Base-by-base conservation (phyloP, 768 basidiomycete genomes). In the Boletus rufocinnamomeus region DNA sequence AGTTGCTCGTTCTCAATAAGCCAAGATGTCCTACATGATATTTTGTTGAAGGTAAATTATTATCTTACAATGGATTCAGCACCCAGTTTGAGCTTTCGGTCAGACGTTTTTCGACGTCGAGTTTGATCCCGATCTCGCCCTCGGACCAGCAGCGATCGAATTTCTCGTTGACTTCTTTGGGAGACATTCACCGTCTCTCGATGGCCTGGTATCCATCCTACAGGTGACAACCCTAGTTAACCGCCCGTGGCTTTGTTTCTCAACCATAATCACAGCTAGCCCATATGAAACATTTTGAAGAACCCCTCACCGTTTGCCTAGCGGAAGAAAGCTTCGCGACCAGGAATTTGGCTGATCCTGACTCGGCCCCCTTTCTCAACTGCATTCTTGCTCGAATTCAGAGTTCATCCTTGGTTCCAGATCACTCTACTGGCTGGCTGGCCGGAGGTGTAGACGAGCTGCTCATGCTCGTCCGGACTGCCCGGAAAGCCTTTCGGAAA, bases 221-320 rank as follows among this genome's bases (percentile, higher is more conserved):
- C 89, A 91, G 75, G 88, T 87, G 57, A 56, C 72, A 45, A 30
- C 34, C n/a, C 17, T 52, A 21, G 4, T 47, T 37, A 4, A 40
- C 14, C n/a, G 11, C 19, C 35, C 1, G 13, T 2, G 7, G 5
- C 19, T 37, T 23, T 23, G 3, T 35, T 44, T 50, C 54, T 60
- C 34, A 52, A 19, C 10, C 45, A 16, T 50, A 44, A 16, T 61
- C 21, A 14, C 27, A 91, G 87, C 74, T 91, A 3, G 76, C 77
- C 0, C 77, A 90, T 66, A 70, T 91, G 69, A 88, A 88, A 59
- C 90, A 93, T 69, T 90, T 89, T 62, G 78, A 79, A 28, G 83
- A 89, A 27, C 84, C 86, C 0, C 69, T 89, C 16, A 77, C 81
- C 4, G 50, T 79, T 9, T 45, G 72, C 55, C 54, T 66, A 37